phyloP scores from a whole-genome alignment of 1,284 basidiomycete species.

The Ustilago sp. region DNA sequence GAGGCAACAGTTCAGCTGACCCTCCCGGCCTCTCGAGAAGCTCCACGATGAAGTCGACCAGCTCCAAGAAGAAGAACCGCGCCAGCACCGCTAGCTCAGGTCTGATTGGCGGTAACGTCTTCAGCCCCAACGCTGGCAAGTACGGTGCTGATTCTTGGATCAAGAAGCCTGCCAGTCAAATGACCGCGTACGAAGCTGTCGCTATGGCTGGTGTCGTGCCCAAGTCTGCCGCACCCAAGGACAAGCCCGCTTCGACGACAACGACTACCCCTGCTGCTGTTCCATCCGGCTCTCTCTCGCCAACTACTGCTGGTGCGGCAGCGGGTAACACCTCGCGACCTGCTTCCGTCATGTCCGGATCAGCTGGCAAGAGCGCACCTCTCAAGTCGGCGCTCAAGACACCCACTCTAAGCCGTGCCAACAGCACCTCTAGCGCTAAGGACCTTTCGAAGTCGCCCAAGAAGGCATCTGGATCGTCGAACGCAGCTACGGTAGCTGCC shows the following conservation, averaged over 20 bases:
- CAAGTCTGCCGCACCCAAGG: constrained; percentile 34
- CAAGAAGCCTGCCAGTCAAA: constrained; percentile 47
- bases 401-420: constrained; percentile 39
- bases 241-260: constrained; percentile 12
- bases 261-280: constrained; percentile 7
- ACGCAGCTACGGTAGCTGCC: constrained; percentile 5
- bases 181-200: constrained; percentile 56
- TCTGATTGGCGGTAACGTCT: constrained; percentile 41
- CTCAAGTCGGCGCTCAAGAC: constrained; percentile 64
- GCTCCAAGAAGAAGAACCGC: constrained; percentile 61
- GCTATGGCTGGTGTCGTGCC: constrained; percentile 59
- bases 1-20: constrained; percentile 14
- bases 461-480: constrained; percentile 19
- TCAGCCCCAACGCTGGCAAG: constrained; percentile 52
- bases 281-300: constrained; percentile 11
- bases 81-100: constrained; percentile 42
- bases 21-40: constrained; percentile 45
- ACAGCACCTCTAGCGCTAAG: constrained; percentile 41
- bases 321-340: constrained; percentile 30
- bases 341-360: constrained; percentile 38
- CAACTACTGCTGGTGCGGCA: constrained; percentile 8
- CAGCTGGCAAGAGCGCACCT: constrained; percentile 52
- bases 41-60: constrained; percentile 45
- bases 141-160: constrained; percentile 57
- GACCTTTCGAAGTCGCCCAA: constrained; percentile 29